A percentile compares a stretch with the other conserved stretches of the same genome.
Evolutionary conservation across 257 asterid species (phyloP).

Genomic region (Haberlea rhodopensis): DNA sequence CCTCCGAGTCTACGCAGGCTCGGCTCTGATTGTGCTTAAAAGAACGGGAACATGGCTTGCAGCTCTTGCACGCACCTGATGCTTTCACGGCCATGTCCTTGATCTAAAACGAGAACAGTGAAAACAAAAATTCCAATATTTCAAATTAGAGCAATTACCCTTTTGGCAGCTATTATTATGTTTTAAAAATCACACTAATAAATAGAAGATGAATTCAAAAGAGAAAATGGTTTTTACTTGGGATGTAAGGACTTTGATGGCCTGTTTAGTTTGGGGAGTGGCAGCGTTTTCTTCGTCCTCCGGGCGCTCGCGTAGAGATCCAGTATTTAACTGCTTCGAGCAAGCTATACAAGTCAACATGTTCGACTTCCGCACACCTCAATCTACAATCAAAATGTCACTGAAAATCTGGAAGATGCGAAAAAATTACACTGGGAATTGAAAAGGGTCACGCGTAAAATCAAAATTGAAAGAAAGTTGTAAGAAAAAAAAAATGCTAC

Average conservation of each 20-base stretch:
- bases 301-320: slow-evolving; percentile 65
- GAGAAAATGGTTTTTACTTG: slow-evolving; percentile 43
- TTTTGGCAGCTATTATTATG: not conserved
- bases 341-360: slow-evolving; percentile 97
- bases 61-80: slow-evolving; percentile 86
- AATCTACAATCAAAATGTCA: slow-evolving; percentile 1
- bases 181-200: not conserved
- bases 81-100: slow-evolving; percentile 94
- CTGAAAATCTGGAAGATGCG: not conserved
- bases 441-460: slow-evolving; percentile 10
- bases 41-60: slow-evolving; percentile 89
- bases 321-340: slow-evolving; percentile 66
- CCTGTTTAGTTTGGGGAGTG: slow-evolving; percentile 61
- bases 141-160: slow-evolving; percentile 2
- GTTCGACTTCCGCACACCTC: slow-evolving; percentile 1
- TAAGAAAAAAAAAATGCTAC: not conserved
- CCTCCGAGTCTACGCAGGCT: slow-evolving; percentile 53
- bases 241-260: slow-evolving; percentile 72
- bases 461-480: not conserved
- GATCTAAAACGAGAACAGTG: slow-evolving; percentile 44
- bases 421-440: not conserved
- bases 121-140: not conserved
- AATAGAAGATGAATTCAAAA: not conserved
- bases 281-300: slow-evolving; percentile 53
- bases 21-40: slow-evolving; percentile 37